Evolutionary conservation across 2,329 filamentous ascomycete genomes (phyloP).

Genomic region (Venturia carpophila): DNA sequence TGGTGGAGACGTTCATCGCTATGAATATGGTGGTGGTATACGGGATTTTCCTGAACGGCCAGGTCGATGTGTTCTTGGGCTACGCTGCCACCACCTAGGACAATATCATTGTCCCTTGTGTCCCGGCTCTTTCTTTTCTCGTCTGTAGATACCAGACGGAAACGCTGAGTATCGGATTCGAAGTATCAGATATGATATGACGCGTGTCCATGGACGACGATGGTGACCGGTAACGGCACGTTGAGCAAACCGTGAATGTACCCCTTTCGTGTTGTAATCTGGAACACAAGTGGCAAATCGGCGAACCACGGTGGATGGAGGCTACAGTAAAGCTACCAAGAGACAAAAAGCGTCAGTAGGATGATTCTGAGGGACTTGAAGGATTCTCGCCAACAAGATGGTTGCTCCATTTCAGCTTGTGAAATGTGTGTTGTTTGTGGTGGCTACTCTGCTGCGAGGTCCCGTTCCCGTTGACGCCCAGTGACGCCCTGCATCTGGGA

Average conservation of each 20-base stretch:
- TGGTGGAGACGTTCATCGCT: constrained; percentile 1
- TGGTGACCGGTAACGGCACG: not conserved
- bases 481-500: not conserved
- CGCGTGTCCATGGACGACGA: not conserved
- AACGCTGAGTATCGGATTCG: not conserved
- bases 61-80: not conserved
- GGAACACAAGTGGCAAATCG: too few species aligned
- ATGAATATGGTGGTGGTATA: constrained; percentile 1
- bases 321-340: too few species aligned
- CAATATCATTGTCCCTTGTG: not conserved
- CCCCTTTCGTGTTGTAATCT: too few species aligned
- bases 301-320: too few species aligned
- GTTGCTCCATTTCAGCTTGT: not conserved
- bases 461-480: not conserved
- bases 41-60: not conserved
- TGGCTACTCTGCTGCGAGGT: not conserved
- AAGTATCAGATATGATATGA: not conserved
- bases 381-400: not conserved
- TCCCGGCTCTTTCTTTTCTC: not conserved
- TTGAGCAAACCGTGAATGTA: too few species aligned
- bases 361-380: too few species aligned
- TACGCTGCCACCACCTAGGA: not conserved
- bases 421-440: not conserved
- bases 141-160: not conserved
- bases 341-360: too few species aligned